Base-by-base conservation (phyloP, 2,329 filamentous ascomycete species). In the Beauveria sp. region DNA sequence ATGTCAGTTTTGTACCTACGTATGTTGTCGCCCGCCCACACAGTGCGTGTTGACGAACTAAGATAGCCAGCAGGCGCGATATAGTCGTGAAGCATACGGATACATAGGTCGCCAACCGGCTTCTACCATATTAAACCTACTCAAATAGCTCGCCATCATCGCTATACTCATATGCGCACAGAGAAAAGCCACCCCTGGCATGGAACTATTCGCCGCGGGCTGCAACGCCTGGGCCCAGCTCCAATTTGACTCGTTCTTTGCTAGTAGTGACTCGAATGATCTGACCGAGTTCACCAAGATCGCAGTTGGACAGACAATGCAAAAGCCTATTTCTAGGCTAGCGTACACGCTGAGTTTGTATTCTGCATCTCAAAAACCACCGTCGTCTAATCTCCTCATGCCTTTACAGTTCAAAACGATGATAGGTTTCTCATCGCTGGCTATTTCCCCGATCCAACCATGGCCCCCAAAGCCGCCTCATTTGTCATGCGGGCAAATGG, bases 191-290 rank as follows among this genome's bases (percentile, higher is more conserved):
- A 26, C 12, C 3, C 12, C 24, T 2, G 46, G 20, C 7, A 77
- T 83, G 80, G 73, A 80, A 57, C 69, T 87, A 5, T 82, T 80
- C 67, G 81, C 78, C 47, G 66, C 79, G 3, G 84, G 84, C 46
- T 80, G 83, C 71, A 86, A 87, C 67, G 81, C 82, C 59, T 86
- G 81, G 81, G 70, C 72, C 60, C 83, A 86, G 66, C 75, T 86
- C 18, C 64, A 67, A 2, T 79, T 84, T 14, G 63, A 61, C 7
- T n/a, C 16, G 22, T 34, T 47, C 8, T 52, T 10, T 5, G 44
- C 18, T 7, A 63, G 62, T 4, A 53, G 22, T 24, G 22, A 67
- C 1, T 46, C 46, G 75, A 70, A 76, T 5, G 84, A 86, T 66
- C 20, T 83, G 4, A 62, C 62, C 20, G 63, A 66, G 1, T 85